phyloP scores from a whole-genome alignment of 176 grass and related monocot genomes.

The Triticum monococcum region DNA sequence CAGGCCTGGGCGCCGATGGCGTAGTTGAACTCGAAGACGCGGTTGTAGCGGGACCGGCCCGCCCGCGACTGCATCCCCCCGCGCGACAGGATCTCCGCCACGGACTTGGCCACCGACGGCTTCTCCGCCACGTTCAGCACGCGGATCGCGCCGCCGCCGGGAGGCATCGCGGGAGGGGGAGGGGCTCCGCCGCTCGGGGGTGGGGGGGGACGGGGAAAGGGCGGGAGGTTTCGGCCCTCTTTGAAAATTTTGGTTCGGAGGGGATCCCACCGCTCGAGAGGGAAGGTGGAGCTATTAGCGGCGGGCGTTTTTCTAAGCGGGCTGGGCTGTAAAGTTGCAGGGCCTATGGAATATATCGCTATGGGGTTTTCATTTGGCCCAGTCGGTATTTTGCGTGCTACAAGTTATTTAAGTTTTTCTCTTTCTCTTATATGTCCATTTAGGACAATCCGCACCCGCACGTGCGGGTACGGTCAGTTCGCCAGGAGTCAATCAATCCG shows the following conservation, averaged over 20 bases:
- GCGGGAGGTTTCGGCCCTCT: conserved; percentile 41
- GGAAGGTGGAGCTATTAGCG: no score
- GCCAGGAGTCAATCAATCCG: no score
- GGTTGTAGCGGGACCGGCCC: conserved; percentile 83
- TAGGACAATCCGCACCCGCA: no score
- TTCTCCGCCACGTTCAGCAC: conserved; percentile 98
- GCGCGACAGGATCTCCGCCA: conserved; percentile 84
- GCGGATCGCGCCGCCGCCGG: conserved; percentile 49
- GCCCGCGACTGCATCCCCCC: conserved; percentile 58
- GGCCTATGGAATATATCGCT: neutral
- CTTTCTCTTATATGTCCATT: no score
- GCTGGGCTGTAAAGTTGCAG: neutral
- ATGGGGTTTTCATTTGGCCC: neutral
- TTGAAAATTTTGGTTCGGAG: conserved; percentile 27
- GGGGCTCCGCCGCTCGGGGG: neutral
- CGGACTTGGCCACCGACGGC: conserved; percentile 87
- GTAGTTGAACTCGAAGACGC: conserved; percentile 90
- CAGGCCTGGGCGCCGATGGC: conserved; percentile 52
- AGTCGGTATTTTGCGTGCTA: no score
- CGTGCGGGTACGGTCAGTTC: no score
- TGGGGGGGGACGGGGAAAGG: neutral
- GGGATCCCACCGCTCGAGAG: neutral
- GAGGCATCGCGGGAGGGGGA: conserved; percentile 22
- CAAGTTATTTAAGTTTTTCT: no score
- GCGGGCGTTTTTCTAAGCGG: neutral